Evolutionary conservation across 2,329 filamentous ascomycete species (phyloP).

Genomic region (Penicillium sclerotiorum): DNA sequence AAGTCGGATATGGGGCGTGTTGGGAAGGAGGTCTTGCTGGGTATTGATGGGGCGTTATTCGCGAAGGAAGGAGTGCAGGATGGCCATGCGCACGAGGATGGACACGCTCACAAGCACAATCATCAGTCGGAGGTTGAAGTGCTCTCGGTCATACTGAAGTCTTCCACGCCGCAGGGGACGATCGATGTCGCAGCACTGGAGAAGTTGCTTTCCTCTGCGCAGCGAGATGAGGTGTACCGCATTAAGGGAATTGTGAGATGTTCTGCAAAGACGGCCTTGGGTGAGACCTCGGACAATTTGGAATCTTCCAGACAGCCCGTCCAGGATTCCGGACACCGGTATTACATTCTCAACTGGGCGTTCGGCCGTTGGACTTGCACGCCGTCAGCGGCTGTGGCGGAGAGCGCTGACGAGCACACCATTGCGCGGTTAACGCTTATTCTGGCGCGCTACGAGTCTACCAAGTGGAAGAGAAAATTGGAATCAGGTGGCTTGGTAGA

Average conservation of each 20-base stretch:
- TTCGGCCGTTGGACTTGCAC: conserved; percentile 96
- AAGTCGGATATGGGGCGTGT: conserved; percentile 84
- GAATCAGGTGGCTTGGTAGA: conserved; percentile 44
- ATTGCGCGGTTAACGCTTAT: conserved; percentile 50
- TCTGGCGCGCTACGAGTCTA: conserved; percentile 50
- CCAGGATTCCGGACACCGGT: conserved; percentile 36
- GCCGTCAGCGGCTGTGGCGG: conserved; percentile 47
- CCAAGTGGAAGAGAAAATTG: conserved; percentile 53
- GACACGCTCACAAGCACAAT: conserved; percentile 48
- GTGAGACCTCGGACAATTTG: conserved; percentile 50
- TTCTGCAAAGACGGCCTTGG: conserved; percentile 44
- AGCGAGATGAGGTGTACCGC: conserved; percentile 92
- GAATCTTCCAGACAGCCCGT: conserved; percentile 32
- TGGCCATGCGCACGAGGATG: conserved; percentile 24
- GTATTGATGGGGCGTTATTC: conserved; percentile 77
- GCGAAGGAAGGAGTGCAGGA: conserved; percentile 42
- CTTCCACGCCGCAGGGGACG: conserved; percentile 44
- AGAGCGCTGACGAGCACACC: conserved; percentile 33
- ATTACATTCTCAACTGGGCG: conserved; percentile 97
- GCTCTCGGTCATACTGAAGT: conserved; percentile 72
- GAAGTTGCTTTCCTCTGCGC: conserved; percentile 68
- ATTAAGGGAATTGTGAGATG: conserved; percentile 74
- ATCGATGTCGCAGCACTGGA: conserved; percentile 64
- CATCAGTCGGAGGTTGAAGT: conserved; percentile 91
- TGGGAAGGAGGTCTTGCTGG: conserved; percentile 77